Evolutionary conservation across 1,284 basidiomycete species (phyloP).

Genomic region (Malassezia nana): DNA sequence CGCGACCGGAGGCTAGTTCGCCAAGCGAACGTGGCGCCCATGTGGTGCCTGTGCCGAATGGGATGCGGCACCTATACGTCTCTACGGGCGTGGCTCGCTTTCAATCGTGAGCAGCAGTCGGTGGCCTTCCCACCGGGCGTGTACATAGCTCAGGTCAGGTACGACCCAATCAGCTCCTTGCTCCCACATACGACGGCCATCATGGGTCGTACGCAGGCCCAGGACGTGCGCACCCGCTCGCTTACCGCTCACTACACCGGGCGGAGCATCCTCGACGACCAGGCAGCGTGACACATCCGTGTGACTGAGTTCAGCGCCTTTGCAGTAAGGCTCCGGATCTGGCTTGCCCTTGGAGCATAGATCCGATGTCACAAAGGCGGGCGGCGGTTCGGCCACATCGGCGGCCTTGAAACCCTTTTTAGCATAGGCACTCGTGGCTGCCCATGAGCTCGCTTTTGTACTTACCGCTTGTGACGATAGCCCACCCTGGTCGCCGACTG

Average conservation of each 20-base stretch:
- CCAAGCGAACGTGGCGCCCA: neutral
- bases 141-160: conserved; percentile 35
- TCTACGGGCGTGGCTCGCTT: neutral
- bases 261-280: conserved; percentile 47
- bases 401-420: conserved; percentile 31
- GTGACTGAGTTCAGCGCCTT: conserved; percentile 29
- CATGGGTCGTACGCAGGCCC: conserved; percentile 40
- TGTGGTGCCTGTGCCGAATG: too few relatives aligned
- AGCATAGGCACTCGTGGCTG: conserved; percentile 43
- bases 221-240: conserved; percentile 36
- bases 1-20: neutral
- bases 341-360: conserved; percentile 39
- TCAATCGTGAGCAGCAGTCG: conserved; percentile 12
- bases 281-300: conserved; percentile 31
- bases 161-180: conserved; percentile 39
- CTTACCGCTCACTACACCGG: conserved; percentile 37
- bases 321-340: conserved; percentile 42
- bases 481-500: conserved; percentile 35
- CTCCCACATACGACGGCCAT: conserved; percentile 32
- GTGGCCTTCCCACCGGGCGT: conserved; percentile 30
- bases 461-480: conserved; percentile 37
- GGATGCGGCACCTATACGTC: too few relatives aligned
- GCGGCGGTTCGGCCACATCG: conserved; percentile 21
- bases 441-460: neutral
- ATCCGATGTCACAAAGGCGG: conserved; percentile 40